These are phyloP conservation scores for Sungouiozyma intestinalis DNA, from an alignment of 805 yeast species.

Conservation along the genomic window DNA sequence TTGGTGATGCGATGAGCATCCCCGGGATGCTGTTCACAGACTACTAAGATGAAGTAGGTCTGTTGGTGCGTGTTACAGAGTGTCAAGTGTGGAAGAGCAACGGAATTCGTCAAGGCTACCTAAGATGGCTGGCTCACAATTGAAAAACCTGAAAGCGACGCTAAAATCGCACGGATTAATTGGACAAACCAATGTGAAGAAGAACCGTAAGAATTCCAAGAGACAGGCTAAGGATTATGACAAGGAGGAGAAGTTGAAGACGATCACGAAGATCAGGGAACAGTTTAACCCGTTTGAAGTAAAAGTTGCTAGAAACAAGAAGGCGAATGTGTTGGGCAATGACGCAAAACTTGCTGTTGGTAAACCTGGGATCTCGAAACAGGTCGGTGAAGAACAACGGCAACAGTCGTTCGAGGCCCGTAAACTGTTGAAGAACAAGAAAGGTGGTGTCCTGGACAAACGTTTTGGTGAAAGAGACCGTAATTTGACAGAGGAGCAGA, in stretches of 20 bases:
- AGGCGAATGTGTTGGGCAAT: slow-evolving; percentile 28
- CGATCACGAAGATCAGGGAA: slow-evolving; percentile 54
- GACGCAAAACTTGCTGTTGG: slow-evolving; percentile 43
- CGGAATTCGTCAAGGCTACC: too few species aligned
- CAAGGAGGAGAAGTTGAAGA: slow-evolving; percentile 53
- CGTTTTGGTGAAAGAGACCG: slow-evolving; percentile 84
- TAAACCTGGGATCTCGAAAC: slow-evolving; percentile 60
- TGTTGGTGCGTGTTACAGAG: too few species aligned
- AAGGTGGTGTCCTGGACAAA: slow-evolving; percentile 72
- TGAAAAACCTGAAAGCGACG: slow-evolving; percentile 70
- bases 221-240: slow-evolving; percentile 55
- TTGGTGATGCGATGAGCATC: slow-evolving; percentile 1
- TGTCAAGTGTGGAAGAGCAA: too few species aligned
- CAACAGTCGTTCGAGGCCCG: slow-evolving; percentile 53
- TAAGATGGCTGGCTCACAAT: slow-evolving; percentile 89
- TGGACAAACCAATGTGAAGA: slow-evolving; percentile 70
- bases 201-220: slow-evolving; percentile 34
- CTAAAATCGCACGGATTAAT: slow-evolving; percentile 69
- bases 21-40: too few species aligned
- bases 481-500: slow-evolving; percentile 72
- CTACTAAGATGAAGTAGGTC: too few species aligned
- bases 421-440: slow-evolving; percentile 52
- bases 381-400: slow-evolving; percentile 57
- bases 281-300: slow-evolving; percentile 88
- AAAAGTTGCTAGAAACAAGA: slow-evolving; percentile 57